Percentiles rank a stretch among this genome's conserved stretches.
Conservation (phyloP, 1,284 basidiomycete species). For the Trametes versicolor region DNA sequence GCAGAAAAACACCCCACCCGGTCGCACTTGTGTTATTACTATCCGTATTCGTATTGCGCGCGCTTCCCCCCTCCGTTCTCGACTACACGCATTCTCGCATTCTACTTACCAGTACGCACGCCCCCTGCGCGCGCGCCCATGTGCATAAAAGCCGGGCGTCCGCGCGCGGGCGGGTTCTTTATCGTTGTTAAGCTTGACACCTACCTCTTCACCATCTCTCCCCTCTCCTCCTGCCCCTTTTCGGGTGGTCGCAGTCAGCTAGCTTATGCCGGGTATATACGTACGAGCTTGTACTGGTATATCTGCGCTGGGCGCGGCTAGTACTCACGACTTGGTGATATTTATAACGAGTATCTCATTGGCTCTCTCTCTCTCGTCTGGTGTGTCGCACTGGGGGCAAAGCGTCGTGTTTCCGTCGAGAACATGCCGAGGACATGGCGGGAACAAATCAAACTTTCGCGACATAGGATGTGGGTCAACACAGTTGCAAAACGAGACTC, state of each 20-base stretch:
- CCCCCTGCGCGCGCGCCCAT: conserved; percentile 13
- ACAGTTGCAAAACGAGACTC: too few species aligned
- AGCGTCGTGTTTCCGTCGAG: too few species aligned
- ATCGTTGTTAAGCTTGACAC: conserved; percentile 13
- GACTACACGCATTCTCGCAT: conserved; percentile 16
- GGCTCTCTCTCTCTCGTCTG: not conserved
- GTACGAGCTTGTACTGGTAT: conserved; percentile 38
- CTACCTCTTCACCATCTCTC: conserved; percentile 14
- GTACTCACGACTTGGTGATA: conserved; percentile 27
- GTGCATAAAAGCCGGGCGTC: conserved; percentile 19
- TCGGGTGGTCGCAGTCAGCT: conserved; percentile 28
- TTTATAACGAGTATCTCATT: conserved; percentile 30
- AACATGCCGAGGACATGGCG: too few species aligned
- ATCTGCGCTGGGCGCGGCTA: conserved; percentile 40
- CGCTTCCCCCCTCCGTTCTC: conserved; percentile 9
- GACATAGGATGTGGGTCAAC: too few species aligned
- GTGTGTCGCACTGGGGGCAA: not conserved
- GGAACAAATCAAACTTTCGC: too few species aligned
- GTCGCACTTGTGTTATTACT: conserved; percentile 39
- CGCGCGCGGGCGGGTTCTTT: conserved; percentile 16
- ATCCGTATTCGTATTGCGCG: conserved; percentile 24
- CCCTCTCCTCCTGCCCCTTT: conserved; percentile 1
- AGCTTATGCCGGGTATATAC: conserved; percentile 36
- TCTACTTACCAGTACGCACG: conserved; percentile 18
- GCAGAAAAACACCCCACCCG: conserved; percentile 30